phyloP scores from a whole-genome alignment of 2,329 filamentous ascomycete species.

The Xylariaceae sp. region DNA sequence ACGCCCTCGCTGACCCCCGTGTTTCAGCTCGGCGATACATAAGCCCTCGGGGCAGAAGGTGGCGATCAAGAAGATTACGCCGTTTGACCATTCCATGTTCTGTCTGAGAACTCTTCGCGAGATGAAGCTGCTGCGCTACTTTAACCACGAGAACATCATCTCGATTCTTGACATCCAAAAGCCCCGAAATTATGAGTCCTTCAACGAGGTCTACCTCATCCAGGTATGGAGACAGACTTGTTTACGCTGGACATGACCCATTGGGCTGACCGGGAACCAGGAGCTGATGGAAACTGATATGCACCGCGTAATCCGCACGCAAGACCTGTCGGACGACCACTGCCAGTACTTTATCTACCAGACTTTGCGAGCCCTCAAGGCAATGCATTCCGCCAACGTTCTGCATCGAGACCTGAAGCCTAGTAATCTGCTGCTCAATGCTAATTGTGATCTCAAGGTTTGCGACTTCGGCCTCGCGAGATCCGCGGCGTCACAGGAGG shows the following conservation, averaged over 20 bases:
- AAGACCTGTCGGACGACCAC: conserved; percentile 97
- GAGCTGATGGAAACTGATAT: conserved; percentile 99
- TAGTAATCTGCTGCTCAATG: conserved; percentile 92
- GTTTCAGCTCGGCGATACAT: conserved; percentile 80
- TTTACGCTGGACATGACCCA: no score
- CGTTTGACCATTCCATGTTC: conserved; percentile 99
- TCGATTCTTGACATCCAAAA: conserved; percentile 99
- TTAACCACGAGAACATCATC: conserved; percentile 99
- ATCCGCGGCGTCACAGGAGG: conserved; percentile 93
- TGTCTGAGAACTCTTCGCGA: conserved; percentile 92
- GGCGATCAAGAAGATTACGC: conserved; percentile 99
- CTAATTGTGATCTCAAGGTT: conserved; percentile 98
- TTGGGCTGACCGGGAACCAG: conserved; percentile 42
- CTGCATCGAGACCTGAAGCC: conserved; percentile 96
- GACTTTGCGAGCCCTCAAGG: conserved; percentile 93
- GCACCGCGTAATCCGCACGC: conserved; percentile 97
- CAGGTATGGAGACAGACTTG: no score
- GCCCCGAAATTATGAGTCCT: conserved; percentile 89
- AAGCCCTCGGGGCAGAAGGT: conserved; percentile 98
- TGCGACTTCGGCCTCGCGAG: conserved; percentile 96
- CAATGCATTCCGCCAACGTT: conserved; percentile 98
- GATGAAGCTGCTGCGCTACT: conserved; percentile 98
- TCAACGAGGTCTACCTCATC: conserved; percentile 97
- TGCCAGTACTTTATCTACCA: conserved; percentile 99
- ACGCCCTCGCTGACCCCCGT: background rate